Evolutionary conservation across 2,329 filamentous ascomycete genomes (phyloP).

Genomic region (Cladosporium sp.): DNA sequence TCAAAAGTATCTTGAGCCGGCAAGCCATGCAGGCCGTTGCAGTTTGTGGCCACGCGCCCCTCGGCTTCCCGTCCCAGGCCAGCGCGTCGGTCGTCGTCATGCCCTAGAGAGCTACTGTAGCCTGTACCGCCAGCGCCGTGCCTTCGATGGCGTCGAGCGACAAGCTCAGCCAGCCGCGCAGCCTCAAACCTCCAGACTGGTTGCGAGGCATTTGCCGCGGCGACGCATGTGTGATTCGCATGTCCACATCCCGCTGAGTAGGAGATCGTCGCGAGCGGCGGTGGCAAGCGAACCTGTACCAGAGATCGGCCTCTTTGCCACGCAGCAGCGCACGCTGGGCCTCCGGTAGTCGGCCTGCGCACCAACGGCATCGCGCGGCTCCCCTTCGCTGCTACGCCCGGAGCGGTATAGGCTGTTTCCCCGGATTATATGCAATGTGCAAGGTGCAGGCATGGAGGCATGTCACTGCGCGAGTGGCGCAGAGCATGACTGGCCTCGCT

Average conservation of each 20-base stretch:
- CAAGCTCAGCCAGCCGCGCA: slow-evolving; percentile 1
- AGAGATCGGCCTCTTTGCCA: not conserved
- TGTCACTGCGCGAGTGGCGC: slow-evolving; percentile 10
- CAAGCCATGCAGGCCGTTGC: slow-evolving; percentile 15
- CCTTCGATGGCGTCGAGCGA: not conserved
- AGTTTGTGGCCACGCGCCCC: slow-evolving; percentile 17
- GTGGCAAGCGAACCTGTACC: slow-evolving; percentile 5
- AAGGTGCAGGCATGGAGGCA: not conserved
- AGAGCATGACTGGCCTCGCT: slow-evolving; percentile 7
- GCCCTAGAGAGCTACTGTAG: slow-evolving; percentile 5
- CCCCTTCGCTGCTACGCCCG: slow-evolving; percentile 1
- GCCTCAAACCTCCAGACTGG: not conserved
- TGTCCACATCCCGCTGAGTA: slow-evolving; percentile 3
- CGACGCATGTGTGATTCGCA: slow-evolving; percentile 3
- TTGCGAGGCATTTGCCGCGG: slow-evolving; percentile 2
- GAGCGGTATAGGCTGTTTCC: not conserved
- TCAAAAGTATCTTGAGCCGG: not conserved
- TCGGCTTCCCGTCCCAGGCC: slow-evolving; percentile 10
- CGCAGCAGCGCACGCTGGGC: slow-evolving; percentile 4
- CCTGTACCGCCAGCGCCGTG: too few species aligned
- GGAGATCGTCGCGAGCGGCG: slow-evolving; percentile 4
- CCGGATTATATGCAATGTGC: slow-evolving; percentile 9
- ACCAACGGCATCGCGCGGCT: slow-evolving; percentile 9
- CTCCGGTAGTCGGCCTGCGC: slow-evolving; percentile 1
- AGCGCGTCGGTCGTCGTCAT: slow-evolving; percentile 14